phyloP scores from a whole-genome alignment of 169 alveolate genomes.

The Plasmodium sp. region DNA sequence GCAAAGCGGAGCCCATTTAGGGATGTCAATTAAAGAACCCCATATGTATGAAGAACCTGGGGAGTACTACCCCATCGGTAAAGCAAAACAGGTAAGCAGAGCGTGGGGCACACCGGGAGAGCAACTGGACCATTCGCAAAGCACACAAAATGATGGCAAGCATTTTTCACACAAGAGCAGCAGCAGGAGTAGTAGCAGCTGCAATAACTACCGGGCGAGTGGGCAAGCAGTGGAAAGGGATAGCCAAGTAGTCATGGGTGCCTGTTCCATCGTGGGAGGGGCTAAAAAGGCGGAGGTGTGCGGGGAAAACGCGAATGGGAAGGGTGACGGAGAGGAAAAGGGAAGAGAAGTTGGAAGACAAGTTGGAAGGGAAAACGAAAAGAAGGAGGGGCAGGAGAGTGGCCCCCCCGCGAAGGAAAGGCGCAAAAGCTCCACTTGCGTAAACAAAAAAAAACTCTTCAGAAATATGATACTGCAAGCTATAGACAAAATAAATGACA shows the following conservation, averaged over 20 bases:
- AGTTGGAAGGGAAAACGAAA: background rate
- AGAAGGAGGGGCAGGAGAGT: background rate
- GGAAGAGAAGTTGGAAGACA: background rate
- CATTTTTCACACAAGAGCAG: background rate
- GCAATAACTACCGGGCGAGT: background rate
- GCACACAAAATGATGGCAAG: background rate
- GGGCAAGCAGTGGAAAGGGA: background rate
- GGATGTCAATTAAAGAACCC: background rate
- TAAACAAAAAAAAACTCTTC: conserved; percentile 37
- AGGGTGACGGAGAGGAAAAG: background rate
- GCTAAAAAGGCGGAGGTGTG: background rate
- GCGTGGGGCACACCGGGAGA: background rate
- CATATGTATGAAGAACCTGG: background rate
- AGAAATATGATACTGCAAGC: conserved; percentile 17
- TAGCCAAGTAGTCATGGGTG: background rate
- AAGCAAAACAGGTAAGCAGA: background rate
- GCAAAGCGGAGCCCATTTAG: background rate
- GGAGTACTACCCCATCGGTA: background rate
- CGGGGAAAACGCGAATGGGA: background rate
- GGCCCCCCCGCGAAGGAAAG: background rate
- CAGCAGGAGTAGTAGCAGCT: background rate
- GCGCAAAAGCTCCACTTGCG: conserved; percentile 2
- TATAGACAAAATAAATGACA: conserved; percentile 50
- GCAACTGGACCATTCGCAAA: background rate
- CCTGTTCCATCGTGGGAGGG: background rate